These are phyloP conservation scores for Yarrowia sp. DNA, from an alignment of 805 yeast species.

Conservation along the genomic window DNA sequence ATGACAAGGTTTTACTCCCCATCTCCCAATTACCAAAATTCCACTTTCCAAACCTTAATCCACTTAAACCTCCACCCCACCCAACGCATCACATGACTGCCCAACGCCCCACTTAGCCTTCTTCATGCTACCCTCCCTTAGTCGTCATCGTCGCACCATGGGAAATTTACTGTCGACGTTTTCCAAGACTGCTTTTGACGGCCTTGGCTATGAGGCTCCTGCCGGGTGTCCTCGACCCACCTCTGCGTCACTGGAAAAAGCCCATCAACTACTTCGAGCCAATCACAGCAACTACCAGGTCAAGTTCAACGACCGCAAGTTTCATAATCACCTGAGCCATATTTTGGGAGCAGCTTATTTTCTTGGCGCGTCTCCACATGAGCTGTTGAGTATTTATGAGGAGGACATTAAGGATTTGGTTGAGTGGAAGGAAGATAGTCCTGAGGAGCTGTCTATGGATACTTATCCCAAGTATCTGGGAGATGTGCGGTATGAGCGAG, in stretches of 20 bases:
- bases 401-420: conserved; percentile 31
- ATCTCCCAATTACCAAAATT: not conserved
- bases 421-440: conserved; percentile 43
- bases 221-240: conserved; percentile 27
- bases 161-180: not conserved
- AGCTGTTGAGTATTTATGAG: conserved; percentile 38
- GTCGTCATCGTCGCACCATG: not conserved
- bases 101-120: not conserved
- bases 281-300: conserved; percentile 38
- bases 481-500: conserved; percentile 38
- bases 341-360: conserved; percentile 40
- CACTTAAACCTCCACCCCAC: not conserved
- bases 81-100: not conserved
- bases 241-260: conserved; percentile 31
- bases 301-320: conserved; percentile 34
- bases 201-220: not conserved
- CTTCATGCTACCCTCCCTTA: not conserved
- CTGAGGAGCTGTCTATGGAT: conserved; percentile 41
- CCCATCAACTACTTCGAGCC: conserved; percentile 38
- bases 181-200: not conserved
- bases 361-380: conserved; percentile 41
- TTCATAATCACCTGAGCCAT: conserved; percentile 40
- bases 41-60: not conserved
- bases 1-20: too few relatives aligned
- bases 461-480: conserved; percentile 40